Base-by-base conservation (phyloP, 2,329 filamentous ascomycete species). In the Aspergillus nomiae region DNA sequence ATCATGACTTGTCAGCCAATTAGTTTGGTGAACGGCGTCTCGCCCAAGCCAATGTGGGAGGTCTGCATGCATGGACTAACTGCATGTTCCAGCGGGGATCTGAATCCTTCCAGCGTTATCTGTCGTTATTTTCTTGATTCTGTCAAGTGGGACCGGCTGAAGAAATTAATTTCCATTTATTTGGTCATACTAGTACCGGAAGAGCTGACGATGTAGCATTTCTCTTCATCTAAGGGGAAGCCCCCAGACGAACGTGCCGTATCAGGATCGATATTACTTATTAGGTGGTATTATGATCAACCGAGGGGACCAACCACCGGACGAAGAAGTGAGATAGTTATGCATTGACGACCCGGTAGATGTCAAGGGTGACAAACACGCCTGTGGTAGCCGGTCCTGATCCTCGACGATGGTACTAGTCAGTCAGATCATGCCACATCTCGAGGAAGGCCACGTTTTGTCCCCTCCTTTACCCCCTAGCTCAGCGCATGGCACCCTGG, bases 401-500 rank as follows among this genome's bases (percentile, higher is more conserved):
- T 58, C 43, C 21, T 34, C 26, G 36, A 53, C 32, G 57, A 30
- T 50, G 16, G 24, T 43, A 34, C 36, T 59, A 50, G 46, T 41
- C 30, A 54, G 30, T 51, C 30, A 57, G 30, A 61, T 61, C 59
- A 63, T 36, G 32, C 51, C 51, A 54, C 32, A 38, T 32, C 21
- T 54, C 12, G 26, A n/a, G 51, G 32, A 38, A 24, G 59, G 50
- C 62, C 58, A 63, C 60, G 62, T 63, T 60, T 60, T 48, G 7
- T 45, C 43, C 21, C 48, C 32, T 58, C 54, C 34, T 51, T 46
- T 24, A 46, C 43, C 21, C 41, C 48, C 48, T 32, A 21, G 51
- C 34, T 36, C 30, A 61, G 30, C 58, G 62, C 62, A 61, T 63
- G 54, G 55, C 59, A 63, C 58, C 58, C 55, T 46, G 60, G 58